These are phyloP conservation scores for Aegilops umbellulata DNA, from an alignment of 176 grass and related monocot genomes.

Conservation along the genomic window DNA sequence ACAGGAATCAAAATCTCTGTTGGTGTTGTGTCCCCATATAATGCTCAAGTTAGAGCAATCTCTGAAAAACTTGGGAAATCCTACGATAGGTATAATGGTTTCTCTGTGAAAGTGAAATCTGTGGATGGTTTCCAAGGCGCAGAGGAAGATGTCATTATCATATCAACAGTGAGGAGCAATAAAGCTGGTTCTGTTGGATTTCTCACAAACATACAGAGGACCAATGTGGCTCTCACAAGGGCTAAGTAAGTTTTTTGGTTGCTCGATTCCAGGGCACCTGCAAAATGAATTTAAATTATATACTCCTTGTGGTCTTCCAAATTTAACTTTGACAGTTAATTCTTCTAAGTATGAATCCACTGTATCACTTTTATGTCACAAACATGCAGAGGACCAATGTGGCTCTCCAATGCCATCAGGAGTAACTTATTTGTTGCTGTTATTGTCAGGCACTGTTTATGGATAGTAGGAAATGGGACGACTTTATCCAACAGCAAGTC, in stretches of 20 bases:
- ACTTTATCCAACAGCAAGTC: constrained; percentile 40
- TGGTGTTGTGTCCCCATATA: constrained; percentile 49
- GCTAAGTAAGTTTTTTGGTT: too few relatives aligned
- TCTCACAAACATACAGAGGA: too few relatives aligned
- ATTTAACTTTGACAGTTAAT: neutral
- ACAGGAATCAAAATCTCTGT: constrained; percentile 34
- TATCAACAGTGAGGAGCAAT: constrained; percentile 60
- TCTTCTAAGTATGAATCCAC: neutral
- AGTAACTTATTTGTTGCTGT: neutral
- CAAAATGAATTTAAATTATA: neutral
- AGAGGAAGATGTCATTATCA: constrained; percentile 55
- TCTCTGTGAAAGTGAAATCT: constrained; percentile 41
- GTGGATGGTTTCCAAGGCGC: constrained; percentile 63
- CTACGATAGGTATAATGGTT: neutral
- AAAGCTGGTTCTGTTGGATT: constrained; percentile 46
- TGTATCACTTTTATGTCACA: neutral
- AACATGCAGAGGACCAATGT: too few relatives aligned
- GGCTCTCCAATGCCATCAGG: neutral
- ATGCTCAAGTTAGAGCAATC: constrained; percentile 42
- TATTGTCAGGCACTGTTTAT: constrained; percentile 35
- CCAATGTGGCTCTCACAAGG: too few relatives aligned
- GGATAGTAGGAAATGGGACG: constrained; percentile 45
- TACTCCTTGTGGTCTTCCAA: neutral
- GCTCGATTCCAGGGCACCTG: too few relatives aligned
- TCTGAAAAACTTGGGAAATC: constrained; percentile 32